phyloP scores from a whole-genome alignment of 257 asterid species.

The Rhazya stricta region DNA sequence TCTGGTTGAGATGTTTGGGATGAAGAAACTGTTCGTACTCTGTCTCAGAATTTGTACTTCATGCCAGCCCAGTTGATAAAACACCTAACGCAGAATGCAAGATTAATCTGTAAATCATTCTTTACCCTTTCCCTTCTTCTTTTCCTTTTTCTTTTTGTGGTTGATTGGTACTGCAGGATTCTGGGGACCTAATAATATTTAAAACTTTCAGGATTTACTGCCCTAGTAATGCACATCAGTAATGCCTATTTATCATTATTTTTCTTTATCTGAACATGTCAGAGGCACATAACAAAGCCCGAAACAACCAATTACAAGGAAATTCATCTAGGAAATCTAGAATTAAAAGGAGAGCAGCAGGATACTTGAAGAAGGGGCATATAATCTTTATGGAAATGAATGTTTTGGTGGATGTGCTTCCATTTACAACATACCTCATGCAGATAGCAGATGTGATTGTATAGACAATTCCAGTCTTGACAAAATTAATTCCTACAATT shows the following conservation, averaged over 20 bases:
- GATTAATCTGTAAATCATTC: too few species aligned
- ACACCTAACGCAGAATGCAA: not conserved
- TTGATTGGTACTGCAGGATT: not conserved
- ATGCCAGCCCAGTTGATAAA: not conserved
- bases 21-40: not conserved
- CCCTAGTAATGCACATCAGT: not conserved
- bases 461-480: constrained; percentile 57
- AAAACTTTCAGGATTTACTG: not conserved
- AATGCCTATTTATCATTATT: not conserved
- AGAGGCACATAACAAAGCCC: too few species aligned
- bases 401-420: not conserved
- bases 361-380: not conserved
- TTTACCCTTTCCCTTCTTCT: too few species aligned
- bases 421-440: constrained; percentile 34
- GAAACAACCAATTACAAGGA: not conserved
- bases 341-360: not conserved
- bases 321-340: not conserved
- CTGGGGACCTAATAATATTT: not conserved
- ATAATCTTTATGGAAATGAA: not conserved
- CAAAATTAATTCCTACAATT: constrained; percentile 33
- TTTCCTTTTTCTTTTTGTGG: too few species aligned
- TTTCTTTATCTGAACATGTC: too few species aligned
- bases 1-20: too few species aligned
- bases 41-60: not conserved
- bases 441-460: constrained; percentile 59